Evolutionary conservation across 2,329 filamentous ascomycete genomes (phyloP).

Genomic region (Calonectria pauciramosa): DNA sequence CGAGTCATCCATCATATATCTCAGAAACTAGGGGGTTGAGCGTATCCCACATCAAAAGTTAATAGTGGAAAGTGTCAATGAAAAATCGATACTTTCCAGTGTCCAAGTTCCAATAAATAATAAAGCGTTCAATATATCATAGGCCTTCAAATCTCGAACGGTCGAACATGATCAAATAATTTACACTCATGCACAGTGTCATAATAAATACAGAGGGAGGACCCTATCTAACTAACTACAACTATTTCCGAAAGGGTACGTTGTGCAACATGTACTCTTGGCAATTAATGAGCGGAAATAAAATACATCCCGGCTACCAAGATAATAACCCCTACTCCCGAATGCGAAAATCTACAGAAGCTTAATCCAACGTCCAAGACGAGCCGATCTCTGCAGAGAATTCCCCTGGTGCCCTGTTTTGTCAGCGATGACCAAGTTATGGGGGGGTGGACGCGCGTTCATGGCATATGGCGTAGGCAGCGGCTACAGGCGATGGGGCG

Average conservation of each 20-base stretch:
- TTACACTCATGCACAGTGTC: background rate
- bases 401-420: slow-evolving; percentile 9
- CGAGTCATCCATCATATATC: background rate
- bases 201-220: background rate
- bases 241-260: background rate
- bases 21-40: background rate
- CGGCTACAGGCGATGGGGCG: background rate
- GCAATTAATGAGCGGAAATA: background rate
- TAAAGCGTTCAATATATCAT: background rate
- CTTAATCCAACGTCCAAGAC: slow-evolving; percentile 40
- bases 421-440: slow-evolving; percentile 36
- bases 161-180: background rate
- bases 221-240: background rate
- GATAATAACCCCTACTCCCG: background rate
- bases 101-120: background rate
- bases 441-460: slow-evolving; percentile 9
- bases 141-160: background rate
- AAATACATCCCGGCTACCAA: background rate
- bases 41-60: background rate
- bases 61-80: background rate
- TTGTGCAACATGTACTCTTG: no score
- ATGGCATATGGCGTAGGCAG: background rate
- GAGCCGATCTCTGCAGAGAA: slow-evolving; percentile 3
- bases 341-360: slow-evolving; percentile 23
- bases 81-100: background rate